These are phyloP conservation scores for Trypanosoma platydactyli DNA, from an alignment of 208 protist species.

Conservation along the genomic window DNA sequence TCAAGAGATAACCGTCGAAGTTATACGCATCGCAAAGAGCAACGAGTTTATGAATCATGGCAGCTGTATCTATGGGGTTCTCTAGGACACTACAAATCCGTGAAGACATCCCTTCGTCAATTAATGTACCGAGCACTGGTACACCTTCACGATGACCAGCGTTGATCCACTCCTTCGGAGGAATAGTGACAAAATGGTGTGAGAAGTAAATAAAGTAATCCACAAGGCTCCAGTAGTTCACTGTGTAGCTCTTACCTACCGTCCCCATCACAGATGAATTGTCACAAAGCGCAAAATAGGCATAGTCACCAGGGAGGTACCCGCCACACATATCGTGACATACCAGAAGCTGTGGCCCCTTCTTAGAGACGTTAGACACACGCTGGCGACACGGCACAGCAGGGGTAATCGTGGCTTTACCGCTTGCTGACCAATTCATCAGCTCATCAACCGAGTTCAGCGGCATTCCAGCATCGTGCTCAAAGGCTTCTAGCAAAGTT, in stretches of 20 bases:
- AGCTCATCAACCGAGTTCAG: conserved; percentile 18
- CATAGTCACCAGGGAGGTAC: conserved; percentile 51
- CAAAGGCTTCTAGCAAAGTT: conserved; percentile 16
- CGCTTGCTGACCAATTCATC: conserved; percentile 6
- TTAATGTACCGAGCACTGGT: conserved; percentile 78
- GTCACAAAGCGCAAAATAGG: conserved; percentile 31
- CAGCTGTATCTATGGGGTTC: conserved; percentile 34
- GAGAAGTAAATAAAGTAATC: conserved; percentile 92
- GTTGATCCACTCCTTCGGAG: conserved; percentile 81
- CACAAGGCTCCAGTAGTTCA: conserved; percentile 67
- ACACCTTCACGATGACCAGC: conserved; percentile 80
- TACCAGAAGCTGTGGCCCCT: conserved; percentile 44
- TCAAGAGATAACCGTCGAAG: conserved; percentile 94
- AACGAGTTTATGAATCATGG: conserved; percentile 53
- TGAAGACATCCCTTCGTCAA: conserved; percentile 66
- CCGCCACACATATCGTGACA: conserved; percentile 85
- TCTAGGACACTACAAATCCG: conserved; percentile 12
- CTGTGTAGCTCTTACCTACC: conserved; percentile 52
- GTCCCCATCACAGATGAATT: neutral
- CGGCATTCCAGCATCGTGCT: conserved; percentile 21
- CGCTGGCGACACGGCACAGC: conserved; percentile 21
- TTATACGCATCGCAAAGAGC: conserved; percentile 59
- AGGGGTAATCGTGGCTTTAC: conserved; percentile 12
- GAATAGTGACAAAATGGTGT: conserved; percentile 79
- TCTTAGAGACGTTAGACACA: neutral